Percentiles rank a stretch among this genome's conserved stretches.
Evolutionary conservation across 352 stramenopile genomes (phyloP).

Genomic region (Pythium volutum): DNA sequence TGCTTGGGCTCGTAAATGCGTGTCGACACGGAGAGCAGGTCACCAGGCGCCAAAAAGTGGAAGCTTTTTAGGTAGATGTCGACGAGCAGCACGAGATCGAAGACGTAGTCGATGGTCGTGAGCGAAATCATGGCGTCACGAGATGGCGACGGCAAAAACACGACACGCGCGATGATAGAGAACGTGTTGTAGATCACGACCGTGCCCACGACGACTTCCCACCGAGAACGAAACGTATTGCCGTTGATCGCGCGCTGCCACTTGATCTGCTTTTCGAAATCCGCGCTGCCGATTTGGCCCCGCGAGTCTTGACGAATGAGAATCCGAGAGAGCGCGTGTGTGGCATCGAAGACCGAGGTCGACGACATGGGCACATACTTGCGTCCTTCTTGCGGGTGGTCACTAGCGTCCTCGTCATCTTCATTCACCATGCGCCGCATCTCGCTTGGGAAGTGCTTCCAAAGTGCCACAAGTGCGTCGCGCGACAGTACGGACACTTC

Average conservation of each 20-base stretch:
- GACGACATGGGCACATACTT: conserved; percentile 7
- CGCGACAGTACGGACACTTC: conserved; percentile 21
- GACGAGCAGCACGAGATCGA: conserved; percentile 27
- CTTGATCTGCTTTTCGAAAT: conserved; percentile 17
- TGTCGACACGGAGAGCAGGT: conserved; percentile 19
- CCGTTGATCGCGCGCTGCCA: conserved; percentile 34
- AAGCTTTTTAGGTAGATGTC: conserved; percentile 38
- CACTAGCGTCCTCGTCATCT: background rate
- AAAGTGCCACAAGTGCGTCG: conserved; percentile 12
- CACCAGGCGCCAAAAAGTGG: conserved; percentile 23
- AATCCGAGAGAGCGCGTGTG: conserved; percentile 10
- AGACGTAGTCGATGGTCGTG: conserved; percentile 27
- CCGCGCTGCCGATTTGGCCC: background rate
- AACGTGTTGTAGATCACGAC: conserved; percentile 40
- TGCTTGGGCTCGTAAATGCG: conserved; percentile 15
- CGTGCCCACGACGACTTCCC: conserved; percentile 28
- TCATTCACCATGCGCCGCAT: conserved; percentile 11
- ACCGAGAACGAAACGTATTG: conserved; percentile 25
- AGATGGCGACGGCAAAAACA: conserved; percentile 23
- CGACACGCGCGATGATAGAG: conserved; percentile 27
- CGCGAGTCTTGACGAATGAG: conserved; percentile 12
- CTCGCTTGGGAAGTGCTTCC: conserved; percentile 19
- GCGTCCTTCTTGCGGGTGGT: background rate
- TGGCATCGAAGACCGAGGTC: background rate
- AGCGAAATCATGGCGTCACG: conserved; percentile 22